Evolutionary conservation across 2,329 filamentous ascomycete species (phyloP).

Genomic region (Capronia americana): DNA sequence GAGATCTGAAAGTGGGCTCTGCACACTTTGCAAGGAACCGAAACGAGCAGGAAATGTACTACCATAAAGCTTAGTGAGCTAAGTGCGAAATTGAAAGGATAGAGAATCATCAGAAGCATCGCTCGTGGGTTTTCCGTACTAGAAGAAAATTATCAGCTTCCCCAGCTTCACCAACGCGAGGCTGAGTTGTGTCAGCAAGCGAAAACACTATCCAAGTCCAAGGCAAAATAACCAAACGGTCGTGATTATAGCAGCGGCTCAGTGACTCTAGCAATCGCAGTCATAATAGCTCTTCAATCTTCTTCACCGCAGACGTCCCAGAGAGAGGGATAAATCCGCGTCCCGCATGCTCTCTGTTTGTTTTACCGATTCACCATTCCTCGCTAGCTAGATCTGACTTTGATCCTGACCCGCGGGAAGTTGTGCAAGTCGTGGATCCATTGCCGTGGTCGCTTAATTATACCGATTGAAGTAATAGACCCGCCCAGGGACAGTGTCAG

Average conservation of each 20-base stretch:
- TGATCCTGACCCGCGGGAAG: neutral
- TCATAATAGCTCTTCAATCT: neutral
- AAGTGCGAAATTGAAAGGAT: neutral
- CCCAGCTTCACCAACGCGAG: neutral
- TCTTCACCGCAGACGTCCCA: neutral
- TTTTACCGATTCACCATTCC: neutral
- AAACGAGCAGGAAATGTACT: neutral
- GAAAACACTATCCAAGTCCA: no score
- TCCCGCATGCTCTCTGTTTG: neutral
- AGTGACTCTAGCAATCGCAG: neutral
- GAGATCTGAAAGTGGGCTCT: neutral
- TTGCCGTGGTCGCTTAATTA: neutral
- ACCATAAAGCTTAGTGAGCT: neutral
- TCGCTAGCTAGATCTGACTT: neutral
- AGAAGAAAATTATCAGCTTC: neutral
- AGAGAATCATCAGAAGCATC: neutral
- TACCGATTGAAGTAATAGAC: neutral
- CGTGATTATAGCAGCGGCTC: neutral
- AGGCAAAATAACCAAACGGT: neutral
- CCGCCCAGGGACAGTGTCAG: neutral
- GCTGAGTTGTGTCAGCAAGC: neutral
- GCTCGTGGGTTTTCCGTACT: neutral
- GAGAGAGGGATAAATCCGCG: neutral
- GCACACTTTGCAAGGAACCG: neutral
- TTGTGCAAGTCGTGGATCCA: neutral